Conservation (phyloP, 352 stramenopile species). For the Pythium apleroticum region DNA sequence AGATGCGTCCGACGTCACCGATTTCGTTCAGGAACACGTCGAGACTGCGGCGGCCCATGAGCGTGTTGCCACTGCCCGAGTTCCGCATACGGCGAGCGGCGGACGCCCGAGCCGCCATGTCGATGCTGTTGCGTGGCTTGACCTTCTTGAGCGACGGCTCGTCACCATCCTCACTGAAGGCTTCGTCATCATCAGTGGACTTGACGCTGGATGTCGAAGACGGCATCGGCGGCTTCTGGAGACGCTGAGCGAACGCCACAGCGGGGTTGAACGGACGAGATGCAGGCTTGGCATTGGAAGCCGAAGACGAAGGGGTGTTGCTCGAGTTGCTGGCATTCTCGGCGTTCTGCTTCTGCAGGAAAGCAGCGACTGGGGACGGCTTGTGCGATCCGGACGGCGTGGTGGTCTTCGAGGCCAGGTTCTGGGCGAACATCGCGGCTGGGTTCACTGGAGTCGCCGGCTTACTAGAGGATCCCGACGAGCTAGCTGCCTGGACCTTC, state of each 20-base stretch:
- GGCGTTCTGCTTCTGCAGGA: constrained; percentile 11
- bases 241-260: constrained; percentile 53
- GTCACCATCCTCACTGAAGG: constrained; percentile 45
- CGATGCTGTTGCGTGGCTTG: constrained; percentile 71
- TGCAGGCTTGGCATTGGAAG: not conserved
- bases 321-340: constrained; percentile 9
- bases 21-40: constrained; percentile 84
- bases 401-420: constrained; percentile 12
- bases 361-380: not conserved
- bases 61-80: constrained; percentile 47
- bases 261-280: constrained; percentile 24
- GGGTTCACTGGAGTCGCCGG: constrained; percentile 38
- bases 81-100: constrained; percentile 66
- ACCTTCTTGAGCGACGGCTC: constrained; percentile 77
- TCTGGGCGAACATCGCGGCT: constrained; percentile 48
- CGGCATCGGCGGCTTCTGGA: constrained; percentile 44
- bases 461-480: constrained; percentile 9
- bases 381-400: constrained; percentile 5
- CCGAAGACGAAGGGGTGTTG: not conserved
- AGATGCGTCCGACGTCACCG: constrained; percentile 74
- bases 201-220: constrained; percentile 32
- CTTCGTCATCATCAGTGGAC: constrained; percentile 38
- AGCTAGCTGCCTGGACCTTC: constrained; percentile 34
- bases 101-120: constrained; percentile 66
- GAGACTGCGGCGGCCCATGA: constrained; percentile 57